A percentile compares a stretch with the other conserved stretches of the same genome.
Conservation (phyloP, 257 asterid species). For the Nicotiana undulata region DNA sequence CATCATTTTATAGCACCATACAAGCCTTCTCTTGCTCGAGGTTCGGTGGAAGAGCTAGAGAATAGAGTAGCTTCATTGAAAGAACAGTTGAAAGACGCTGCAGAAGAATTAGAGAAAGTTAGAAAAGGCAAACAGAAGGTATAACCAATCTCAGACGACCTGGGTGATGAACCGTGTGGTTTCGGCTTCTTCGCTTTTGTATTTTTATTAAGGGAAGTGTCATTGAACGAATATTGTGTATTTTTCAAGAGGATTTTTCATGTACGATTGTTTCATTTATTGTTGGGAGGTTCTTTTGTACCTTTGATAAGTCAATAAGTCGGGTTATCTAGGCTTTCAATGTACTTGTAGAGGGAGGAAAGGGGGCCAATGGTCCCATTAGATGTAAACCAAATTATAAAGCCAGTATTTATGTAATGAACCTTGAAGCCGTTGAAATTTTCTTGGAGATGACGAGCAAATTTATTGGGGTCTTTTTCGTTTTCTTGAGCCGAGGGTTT, state of each 20-base stretch:
- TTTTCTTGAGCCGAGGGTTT: too few species aligned
- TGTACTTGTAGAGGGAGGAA: background rate
- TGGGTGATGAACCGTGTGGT: background rate
- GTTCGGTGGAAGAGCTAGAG: constrained; percentile 60
- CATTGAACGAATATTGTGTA: background rate
- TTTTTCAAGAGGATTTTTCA: background rate
- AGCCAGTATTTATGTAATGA: background rate
- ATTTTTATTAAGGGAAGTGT: background rate
- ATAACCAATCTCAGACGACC: constrained; percentile 10
- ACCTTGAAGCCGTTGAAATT: background rate
- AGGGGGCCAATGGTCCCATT: background rate
- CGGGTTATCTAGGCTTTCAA: background rate
- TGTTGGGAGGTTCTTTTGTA: background rate
- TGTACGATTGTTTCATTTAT: constrained; percentile 7
- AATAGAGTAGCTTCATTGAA: constrained; percentile 47
- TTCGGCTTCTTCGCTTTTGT: background rate
- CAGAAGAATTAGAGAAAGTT: constrained; percentile 54
- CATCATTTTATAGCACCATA: constrained; percentile 52
- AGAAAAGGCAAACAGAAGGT: constrained; percentile 73
- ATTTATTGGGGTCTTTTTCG: too few species aligned
- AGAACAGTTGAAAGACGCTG: constrained; percentile 60
- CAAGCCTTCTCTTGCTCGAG: constrained; percentile 48
- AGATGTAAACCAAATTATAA: background rate
- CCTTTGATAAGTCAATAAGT: constrained; percentile 23
- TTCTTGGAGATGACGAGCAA: background rate